These are phyloP conservation scores for Mycena crocata DNA, from an alignment of 768 basidiomycete genomes.

Conservation along the genomic window DNA sequence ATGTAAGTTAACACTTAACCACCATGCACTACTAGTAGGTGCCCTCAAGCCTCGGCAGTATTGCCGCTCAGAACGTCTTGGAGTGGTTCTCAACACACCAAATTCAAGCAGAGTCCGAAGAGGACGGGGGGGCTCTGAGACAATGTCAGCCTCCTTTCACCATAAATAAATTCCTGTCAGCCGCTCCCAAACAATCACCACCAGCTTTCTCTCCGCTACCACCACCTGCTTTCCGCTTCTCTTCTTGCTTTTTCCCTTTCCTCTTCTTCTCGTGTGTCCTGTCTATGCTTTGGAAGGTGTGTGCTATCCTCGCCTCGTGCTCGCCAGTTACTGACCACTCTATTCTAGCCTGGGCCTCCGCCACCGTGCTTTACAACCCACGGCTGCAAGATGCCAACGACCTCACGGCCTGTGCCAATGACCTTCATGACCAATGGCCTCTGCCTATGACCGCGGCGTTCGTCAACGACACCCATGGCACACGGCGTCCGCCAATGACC, in stretches of 20 bases:
- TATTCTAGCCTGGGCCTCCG: not conserved
- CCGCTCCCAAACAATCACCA: not conserved
- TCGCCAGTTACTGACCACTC: not conserved
- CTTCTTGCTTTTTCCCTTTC: not conserved
- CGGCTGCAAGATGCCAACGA: not conserved
- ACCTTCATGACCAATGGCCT: not conserved
- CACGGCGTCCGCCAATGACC: not conserved
- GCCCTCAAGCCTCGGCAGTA: no score
- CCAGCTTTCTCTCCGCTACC: constrained; percentile 7
- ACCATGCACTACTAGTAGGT: no score
- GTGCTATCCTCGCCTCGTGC: not conserved
- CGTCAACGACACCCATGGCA: not conserved
- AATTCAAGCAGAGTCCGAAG: no score
- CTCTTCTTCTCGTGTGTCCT: not conserved
- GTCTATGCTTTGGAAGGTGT: not conserved
- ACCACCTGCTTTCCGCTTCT: constrained; percentile 6
- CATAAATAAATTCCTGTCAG: not conserved
- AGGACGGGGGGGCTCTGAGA: no score
- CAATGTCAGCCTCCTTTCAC: not conserved
- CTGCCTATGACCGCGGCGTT: not conserved
- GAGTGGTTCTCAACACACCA: no score
- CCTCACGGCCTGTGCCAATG: not conserved
- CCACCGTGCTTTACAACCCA: not conserved
- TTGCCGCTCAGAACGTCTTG: no score
- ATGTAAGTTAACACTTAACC: no score